phyloP scores from a whole-genome alignment of 176 grass and related monocot genomes.

The Musa troglodytarum region DNA sequence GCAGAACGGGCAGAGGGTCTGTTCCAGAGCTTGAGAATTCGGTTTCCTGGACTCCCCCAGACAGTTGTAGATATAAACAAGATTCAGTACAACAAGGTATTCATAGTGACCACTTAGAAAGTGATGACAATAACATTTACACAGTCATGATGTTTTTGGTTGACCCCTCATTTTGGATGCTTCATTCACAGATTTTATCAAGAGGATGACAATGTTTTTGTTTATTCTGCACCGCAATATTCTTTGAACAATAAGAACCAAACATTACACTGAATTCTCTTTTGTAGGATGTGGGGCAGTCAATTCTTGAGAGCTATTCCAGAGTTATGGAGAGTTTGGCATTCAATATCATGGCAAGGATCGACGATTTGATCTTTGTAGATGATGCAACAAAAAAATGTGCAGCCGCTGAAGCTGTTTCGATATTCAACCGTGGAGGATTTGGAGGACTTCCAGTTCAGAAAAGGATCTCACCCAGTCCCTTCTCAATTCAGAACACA shows the following conservation, averaged over 20 bases:
- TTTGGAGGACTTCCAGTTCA: conserved; percentile 55
- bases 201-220: background rate
- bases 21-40: conserved; percentile 76
- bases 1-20: conserved; percentile 71
- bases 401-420: conserved; percentile 40
- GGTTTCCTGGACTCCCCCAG: conserved; percentile 81
- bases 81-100: conserved; percentile 38
- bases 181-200: background rate
- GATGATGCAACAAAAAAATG: conserved; percentile 71
- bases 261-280: background rate
- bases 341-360: too few species aligned
- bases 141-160: background rate
- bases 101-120: background rate
- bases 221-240: background rate
- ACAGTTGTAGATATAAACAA: conserved; percentile 79
- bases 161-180: background rate
- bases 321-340: too few species aligned
- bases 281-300: conserved; percentile 91
- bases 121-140: background rate
- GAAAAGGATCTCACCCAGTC: conserved; percentile 84
- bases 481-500: conserved; percentile 84
- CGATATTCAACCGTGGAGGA: conserved; percentile 64
- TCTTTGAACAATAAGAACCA: background rate
- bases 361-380: too few species aligned
- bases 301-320: conserved; percentile 82